Percentiles rank a stretch among this genome's conserved stretches.
Evolutionary conservation across 768 basidiomycete species (phyloP).

Genomic region (Peribolospora baueri): DNA sequence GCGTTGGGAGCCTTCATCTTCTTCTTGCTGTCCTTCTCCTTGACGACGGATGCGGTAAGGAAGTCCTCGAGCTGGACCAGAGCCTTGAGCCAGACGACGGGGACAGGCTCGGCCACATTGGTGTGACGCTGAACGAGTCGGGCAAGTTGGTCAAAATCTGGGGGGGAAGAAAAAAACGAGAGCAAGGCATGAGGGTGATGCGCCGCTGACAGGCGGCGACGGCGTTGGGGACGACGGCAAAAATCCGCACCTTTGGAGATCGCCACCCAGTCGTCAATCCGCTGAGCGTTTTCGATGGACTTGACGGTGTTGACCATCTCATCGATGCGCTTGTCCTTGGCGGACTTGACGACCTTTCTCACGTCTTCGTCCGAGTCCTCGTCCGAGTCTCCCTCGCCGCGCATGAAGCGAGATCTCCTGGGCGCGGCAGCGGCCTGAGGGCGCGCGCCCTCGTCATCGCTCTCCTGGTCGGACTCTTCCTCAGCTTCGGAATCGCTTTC

Average conservation of each 20-base stretch:
- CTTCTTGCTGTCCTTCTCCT: slow-evolving; percentile 81
- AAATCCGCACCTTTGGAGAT: slow-evolving; percentile 51
- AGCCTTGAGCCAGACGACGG: slow-evolving; percentile 59
- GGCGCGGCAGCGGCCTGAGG: slow-evolving; percentile 24
- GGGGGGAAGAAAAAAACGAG: background rate
- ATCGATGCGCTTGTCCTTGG: slow-evolving; percentile 69
- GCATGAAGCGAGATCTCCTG: slow-evolving; percentile 51
- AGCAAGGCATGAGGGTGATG: background rate
- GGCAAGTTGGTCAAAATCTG: slow-evolving; percentile 87
- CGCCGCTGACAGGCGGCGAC: background rate
- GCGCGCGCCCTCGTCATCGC: slow-evolving; percentile 23
- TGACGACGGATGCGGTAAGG: slow-evolving; percentile 43
- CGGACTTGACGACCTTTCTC: slow-evolving; percentile 55
- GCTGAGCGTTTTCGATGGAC: slow-evolving; percentile 75
- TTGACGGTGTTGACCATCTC: slow-evolving; percentile 88
- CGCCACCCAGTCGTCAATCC: slow-evolving; percentile 89
- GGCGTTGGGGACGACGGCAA: background rate
- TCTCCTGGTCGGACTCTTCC: slow-evolving; percentile 48
- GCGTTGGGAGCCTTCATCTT: slow-evolving; percentile 79
- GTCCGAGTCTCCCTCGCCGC: slow-evolving; percentile 28
- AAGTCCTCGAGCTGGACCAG: slow-evolving; percentile 50
- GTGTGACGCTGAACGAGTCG: slow-evolving; percentile 73
- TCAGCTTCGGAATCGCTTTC: slow-evolving; percentile 48
- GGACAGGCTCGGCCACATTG: slow-evolving; percentile 61
- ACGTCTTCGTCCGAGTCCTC: slow-evolving; percentile 37